Evolutionary conservation across 2,329 filamentous ascomycete species (phyloP).

Genomic region (Eutypa lata): DNA sequence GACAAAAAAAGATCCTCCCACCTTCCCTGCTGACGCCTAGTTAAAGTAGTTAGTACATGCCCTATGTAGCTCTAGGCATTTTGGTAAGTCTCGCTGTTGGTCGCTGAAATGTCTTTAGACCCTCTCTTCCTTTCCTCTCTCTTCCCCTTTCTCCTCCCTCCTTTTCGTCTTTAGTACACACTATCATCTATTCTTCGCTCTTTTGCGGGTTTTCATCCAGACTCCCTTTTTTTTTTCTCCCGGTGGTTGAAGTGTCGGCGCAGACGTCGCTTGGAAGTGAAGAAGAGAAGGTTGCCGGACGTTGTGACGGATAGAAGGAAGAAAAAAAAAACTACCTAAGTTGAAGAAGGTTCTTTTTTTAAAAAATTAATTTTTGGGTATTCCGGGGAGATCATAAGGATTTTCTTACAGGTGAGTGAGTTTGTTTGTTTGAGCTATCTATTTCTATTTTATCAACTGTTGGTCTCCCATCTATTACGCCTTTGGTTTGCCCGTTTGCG

Average conservation of each 20-base stretch:
- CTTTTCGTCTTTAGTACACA: neutral
- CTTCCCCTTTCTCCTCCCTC: slow-evolving; percentile 3
- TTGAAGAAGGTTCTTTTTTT: too few species aligned
- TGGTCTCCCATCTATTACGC: neutral
- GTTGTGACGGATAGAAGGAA: slow-evolving; percentile 8
- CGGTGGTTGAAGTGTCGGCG: slow-evolving; percentile 27
- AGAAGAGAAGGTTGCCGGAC: slow-evolving; percentile 13
- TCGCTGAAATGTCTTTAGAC: slow-evolving; percentile 3
- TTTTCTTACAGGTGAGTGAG: slow-evolving; percentile 12
- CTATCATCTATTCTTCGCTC: neutral
- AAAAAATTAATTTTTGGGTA: too few species aligned
- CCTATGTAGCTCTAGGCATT: neutral
- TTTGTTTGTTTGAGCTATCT: slow-evolving; percentile 5
- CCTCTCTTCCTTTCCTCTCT: slow-evolving; percentile 9
- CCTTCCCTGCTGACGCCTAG: neutral
- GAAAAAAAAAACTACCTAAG: slow-evolving; percentile 1
- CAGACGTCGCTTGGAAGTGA: slow-evolving; percentile 18
- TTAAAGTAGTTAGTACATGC: neutral
- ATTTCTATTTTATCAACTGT: neutral
- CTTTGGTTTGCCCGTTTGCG: neutral
- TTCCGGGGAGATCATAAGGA: slow-evolving; percentile 9
- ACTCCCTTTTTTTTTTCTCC: slow-evolving; percentile 6
- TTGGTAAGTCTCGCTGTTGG: neutral
- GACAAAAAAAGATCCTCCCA: neutral
- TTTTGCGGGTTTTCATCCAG: slow-evolving; percentile 3